Base-by-base conservation (phyloP, 352 stramenopile genomes). In the Aphanomyces stellatus region DNA sequence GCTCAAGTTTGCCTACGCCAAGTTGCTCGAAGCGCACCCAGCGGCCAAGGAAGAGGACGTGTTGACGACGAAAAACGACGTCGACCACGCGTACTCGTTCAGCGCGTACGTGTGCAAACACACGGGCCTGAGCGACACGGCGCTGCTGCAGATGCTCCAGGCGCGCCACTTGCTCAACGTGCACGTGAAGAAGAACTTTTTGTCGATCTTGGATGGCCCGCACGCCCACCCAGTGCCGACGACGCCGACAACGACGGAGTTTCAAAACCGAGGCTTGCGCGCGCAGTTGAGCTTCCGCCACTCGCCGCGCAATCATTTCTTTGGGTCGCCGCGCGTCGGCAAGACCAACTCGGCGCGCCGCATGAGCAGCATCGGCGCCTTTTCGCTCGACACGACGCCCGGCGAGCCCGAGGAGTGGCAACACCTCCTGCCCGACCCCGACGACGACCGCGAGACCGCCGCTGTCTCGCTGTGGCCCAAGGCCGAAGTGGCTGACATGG, bases 21-120 rank as follows among this genome's bases (percentile, higher is more conserved):
- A 49, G 25, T 0, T 67, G 27, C 19, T 49, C 3, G 41, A 67
- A 24, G 4, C 22, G 19, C 28, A 59, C 40, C 60, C 60, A 13
- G 19, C 17, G 30, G 10, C n/a, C 17, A 55, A 55, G 33, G 41
- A 67, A 59, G 60, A 67, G 30, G 63, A 76, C 28, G 66, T 73
- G 27, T 63, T 84, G 13, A 81, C 80, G 17, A 86, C 81, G 11
- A 80, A 78, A 6, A 75, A 80, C 11, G 85, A 94, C 70, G 90
- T 94, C 22, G 85, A 94, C 64, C 85, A 91, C 60, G 81, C 80
- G 0, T 94, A 87, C 74, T 89, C 85, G 11, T 92, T 90, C 64
- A 76, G 73, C 0, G 85, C 85, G 4, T 92, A 94, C 46, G 81
- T 91, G 37, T 94, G 85, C 74, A 94, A 94, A 48, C 82, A 83